Base-by-base conservation (phyloP, 805 yeast genomes). In the Saccharomycopsis amapae region DNA sequence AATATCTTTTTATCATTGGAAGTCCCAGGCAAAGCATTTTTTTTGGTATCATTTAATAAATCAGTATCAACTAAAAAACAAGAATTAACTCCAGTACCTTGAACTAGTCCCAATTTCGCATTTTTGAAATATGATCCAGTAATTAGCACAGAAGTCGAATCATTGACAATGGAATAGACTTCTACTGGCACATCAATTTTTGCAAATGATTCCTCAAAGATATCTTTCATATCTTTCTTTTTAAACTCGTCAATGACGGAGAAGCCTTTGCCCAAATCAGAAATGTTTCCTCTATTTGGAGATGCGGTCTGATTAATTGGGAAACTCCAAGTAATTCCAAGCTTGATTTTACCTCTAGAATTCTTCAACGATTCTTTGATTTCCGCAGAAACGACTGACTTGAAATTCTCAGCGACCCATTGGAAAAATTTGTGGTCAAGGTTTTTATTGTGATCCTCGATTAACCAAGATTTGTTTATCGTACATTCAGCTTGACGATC, bases 71-170 rank as follows among this genome's bases (percentile, higher is more conserved):
- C 17, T 22, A 35, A 19, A 30, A 42, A 35, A 24, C 39, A 35
- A 31, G 40, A 35, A 25, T 50, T 50, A 12, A 38, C 26, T 2
- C 53, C 53, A 17, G 53, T 50, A 12, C 53, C 53, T 15, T 40
- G 17, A 59, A 40, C 68, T 20, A 49, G 24, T 15, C 47, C 52
- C 33, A 46, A 20, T n/a, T 32, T 19, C 7, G 45, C 26, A 6
- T 40, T 6, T 15, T 35, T n/a, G 20, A 46, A 43, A 26, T 26
- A 49, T 31, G 22, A 33, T 12, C 41, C 42, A 24, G 47, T 12
- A 10, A 49, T 7, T 25, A 25, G 39, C 9, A 49, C 49, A 3
- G 52, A 31, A 6, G 39, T 38, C 19, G 47, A 36, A 25, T 49
- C 52, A 26, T 49, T 49, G 22, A 48, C 42, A 17, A 49, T 23